A percentile compares a stretch with the other conserved stretches of the same genome.
Conservation (phyloP, 1,284 basidiomycete species). For the Cryptococcus hybrid region DNA sequence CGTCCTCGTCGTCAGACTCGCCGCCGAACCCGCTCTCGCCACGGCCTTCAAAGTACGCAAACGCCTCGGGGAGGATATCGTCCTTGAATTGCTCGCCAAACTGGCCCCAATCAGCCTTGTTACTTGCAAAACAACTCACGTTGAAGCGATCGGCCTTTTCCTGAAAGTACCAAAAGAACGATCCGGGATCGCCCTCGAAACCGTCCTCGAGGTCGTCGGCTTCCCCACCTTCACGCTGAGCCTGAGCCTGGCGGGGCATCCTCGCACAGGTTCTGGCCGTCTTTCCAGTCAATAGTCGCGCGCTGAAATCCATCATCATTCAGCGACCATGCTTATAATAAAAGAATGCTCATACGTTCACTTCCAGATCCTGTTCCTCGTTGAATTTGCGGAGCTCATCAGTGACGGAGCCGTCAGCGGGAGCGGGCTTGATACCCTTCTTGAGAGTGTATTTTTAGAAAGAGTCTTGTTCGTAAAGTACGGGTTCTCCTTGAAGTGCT, state of each 20-base stretch:
- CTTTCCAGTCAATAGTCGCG: slow-evolving; percentile 53
- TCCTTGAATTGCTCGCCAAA: slow-evolving; percentile 28
- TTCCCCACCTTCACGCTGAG: slow-evolving; percentile 14
- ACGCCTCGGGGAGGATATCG: slow-evolving; percentile 40
- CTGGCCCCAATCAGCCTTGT: background rate
- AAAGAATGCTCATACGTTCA: slow-evolving; percentile 23
- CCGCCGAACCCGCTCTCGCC: slow-evolving; percentile 18
- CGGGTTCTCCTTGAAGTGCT: slow-evolving; percentile 49
- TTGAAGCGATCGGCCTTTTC: slow-evolving; percentile 37
- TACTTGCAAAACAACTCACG: slow-evolving; percentile 16
- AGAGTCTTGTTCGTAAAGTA: slow-evolving; percentile 47
- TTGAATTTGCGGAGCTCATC: slow-evolving; percentile 36
- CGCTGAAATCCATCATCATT: slow-evolving; percentile 15
- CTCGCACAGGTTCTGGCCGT: slow-evolving; percentile 51
- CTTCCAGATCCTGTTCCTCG: slow-evolving; percentile 21
- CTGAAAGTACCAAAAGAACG: slow-evolving; percentile 54
- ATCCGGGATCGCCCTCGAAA: slow-evolving; percentile 50
- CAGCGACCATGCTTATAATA: background rate
- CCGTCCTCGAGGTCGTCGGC: slow-evolving; percentile 21
- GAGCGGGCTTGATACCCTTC: slow-evolving; percentile 19
- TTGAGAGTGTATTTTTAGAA: slow-evolving; percentile 40
- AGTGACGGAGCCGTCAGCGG: slow-evolving; percentile 33
- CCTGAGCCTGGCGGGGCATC: slow-evolving; percentile 42
- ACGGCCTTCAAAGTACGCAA: slow-evolving; percentile 38
- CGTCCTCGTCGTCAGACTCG: slow-evolving; percentile 27